Evolutionary conservation across 441 rosid species (phyloP).

Genomic region (Gossypium trilobum): DNA sequence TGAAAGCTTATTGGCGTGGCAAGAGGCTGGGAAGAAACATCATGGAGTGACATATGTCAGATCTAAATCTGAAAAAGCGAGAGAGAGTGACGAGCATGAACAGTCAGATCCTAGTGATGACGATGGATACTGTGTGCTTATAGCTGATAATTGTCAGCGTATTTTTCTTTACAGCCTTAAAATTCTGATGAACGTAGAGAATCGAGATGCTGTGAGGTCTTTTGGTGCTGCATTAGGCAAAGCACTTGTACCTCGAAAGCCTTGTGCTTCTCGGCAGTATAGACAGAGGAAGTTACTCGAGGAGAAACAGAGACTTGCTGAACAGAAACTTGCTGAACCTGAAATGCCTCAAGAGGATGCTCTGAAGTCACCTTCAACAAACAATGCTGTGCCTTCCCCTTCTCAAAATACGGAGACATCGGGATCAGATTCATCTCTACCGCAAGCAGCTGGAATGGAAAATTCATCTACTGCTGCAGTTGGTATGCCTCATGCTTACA

Average conservation of each 20-base stretch:
- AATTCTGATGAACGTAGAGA: constrained; percentile 80
- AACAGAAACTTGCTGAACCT: constrained; percentile 34
- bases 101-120: constrained; percentile 91
- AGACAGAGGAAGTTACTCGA: constrained; percentile 74
- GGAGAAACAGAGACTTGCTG: constrained; percentile 49
- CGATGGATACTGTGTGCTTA: constrained; percentile 84
- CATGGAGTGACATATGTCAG: constrained; percentile 80
- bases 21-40: constrained; percentile 95
- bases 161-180: constrained; percentile 92
- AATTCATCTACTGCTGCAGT: constrained; percentile 35
- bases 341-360: constrained; percentile 37
- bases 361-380: constrained; percentile 26
- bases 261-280: constrained; percentile 92
- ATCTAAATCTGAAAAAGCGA: constrained; percentile 85
- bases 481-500: constrained; percentile 41
- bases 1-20: constrained; percentile 86
- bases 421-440: constrained; percentile 38
- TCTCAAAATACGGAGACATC: constrained; percentile 41
- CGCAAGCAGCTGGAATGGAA: constrained; percentile 37
- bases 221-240: constrained; percentile 84
- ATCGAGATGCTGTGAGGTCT: constrained; percentile 94
- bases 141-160: constrained; percentile 95
- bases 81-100: constrained; percentile 83
- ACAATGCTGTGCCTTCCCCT: constrained; percentile 36
- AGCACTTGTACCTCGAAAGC: constrained; percentile 80